Evolutionary conservation across 2,329 filamentous ascomycete genomes (phyloP).

Genomic region (Scytalidium sp.): DNA sequence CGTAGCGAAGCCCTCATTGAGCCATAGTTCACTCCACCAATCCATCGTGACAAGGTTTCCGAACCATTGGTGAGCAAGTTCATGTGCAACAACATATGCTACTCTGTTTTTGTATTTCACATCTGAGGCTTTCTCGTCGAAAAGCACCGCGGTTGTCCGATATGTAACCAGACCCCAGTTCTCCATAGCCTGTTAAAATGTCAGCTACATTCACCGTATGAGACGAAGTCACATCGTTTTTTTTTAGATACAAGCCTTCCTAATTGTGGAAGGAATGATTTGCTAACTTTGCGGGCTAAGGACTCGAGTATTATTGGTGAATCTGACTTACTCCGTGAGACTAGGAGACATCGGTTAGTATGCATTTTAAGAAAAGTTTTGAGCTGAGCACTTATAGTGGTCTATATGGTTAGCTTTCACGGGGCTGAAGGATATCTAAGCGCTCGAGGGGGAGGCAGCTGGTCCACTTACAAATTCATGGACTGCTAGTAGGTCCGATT

Average conservation of each 20-base stretch:
- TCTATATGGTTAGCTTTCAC: constrained; percentile 27
- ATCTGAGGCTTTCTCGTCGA: constrained; percentile 89
- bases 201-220: constrained; percentile 45
- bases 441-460: not conserved
- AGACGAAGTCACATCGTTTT: not conserved
- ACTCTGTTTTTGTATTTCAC: constrained; percentile 88
- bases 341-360: constrained; percentile 43
- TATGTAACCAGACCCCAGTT: constrained; percentile 93
- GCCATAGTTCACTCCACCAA: constrained; percentile 93
- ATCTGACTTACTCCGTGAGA: constrained; percentile 42
- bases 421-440: constrained; percentile 52
- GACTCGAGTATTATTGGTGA: no score
- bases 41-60: constrained; percentile 96
- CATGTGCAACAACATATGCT: constrained; percentile 97
- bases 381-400: constrained; percentile 5
- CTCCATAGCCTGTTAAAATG: constrained; percentile 68
- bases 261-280: no score
- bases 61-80: constrained; percentile 95
- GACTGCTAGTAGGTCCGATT: constrained; percentile 85
- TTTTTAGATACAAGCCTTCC: no score
- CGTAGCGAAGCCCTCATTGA: constrained; percentile 95
- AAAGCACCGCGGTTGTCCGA: constrained; percentile 91
- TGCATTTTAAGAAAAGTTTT: constrained; percentile 3
- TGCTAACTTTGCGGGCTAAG: no score
- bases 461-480: constrained; percentile 75